Conservation (phyloP, 176 grass and related monocot genomes). For the Aegilops speltoides region DNA sequence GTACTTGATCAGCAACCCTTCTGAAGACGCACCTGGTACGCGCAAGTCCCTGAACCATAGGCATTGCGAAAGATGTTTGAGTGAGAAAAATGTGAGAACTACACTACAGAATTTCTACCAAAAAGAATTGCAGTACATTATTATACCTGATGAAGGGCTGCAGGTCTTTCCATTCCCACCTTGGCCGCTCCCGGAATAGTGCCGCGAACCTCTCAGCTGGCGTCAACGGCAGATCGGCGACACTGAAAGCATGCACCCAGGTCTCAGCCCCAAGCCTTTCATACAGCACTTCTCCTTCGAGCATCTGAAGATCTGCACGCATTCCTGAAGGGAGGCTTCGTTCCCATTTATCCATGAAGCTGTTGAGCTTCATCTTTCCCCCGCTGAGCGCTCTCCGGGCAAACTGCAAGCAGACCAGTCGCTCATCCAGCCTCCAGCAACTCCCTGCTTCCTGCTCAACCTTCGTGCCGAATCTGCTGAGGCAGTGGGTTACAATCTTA, state of each 20-base stretch:
- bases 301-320: constrained; percentile 71
- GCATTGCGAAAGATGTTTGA: background rate
- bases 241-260: constrained; percentile 81
- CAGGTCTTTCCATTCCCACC: constrained; percentile 92
- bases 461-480: constrained; percentile 65
- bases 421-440: constrained; percentile 72
- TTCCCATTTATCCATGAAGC: constrained; percentile 77
- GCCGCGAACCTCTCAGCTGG: constrained; percentile 70
- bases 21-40: constrained; percentile 66
- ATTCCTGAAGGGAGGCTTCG: constrained; percentile 66
- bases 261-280: constrained; percentile 82
- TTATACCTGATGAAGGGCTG: constrained; percentile 87
- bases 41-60: constrained; percentile 55
- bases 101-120: background rate
- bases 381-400: constrained; percentile 45
- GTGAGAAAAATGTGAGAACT: background rate
- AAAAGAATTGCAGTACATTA: background rate
- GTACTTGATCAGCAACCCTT: constrained; percentile 98
- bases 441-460: constrained; percentile 34
- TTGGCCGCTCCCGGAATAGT: constrained; percentile 65
- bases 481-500: constrained; percentile 63
- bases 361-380: constrained; percentile 79
- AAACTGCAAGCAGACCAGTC: constrained; percentile 64
- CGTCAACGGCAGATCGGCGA: constrained; percentile 53
- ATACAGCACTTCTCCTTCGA: constrained; percentile 78